Evolutionary conservation across 202 grass and related monocot species (phyloP).

Genomic region (Saccharum hybrid): DNA sequence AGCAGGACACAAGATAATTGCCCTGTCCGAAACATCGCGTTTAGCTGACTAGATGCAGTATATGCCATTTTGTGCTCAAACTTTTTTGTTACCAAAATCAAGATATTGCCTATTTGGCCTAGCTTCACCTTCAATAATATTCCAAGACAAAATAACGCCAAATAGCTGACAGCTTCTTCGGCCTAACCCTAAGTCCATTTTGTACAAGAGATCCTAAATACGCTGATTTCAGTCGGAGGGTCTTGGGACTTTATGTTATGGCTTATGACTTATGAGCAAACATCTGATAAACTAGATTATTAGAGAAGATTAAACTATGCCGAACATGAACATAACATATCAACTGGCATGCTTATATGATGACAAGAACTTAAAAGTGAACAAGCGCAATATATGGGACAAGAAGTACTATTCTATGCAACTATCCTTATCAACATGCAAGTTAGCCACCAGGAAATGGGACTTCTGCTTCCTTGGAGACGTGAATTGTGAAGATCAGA

Average conservation of each 20-base stretch:
- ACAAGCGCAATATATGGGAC: neutral
- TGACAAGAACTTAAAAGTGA: neutral
- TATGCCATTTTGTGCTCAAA: conserved; percentile 2
- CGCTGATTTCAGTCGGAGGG: neutral
- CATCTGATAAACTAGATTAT: neutral
- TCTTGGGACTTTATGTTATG: neutral
- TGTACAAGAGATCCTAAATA: neutral
- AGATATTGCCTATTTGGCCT: neutral
- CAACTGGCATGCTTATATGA: conserved; percentile 3
- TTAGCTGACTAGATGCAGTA: neutral
- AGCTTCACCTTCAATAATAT: neutral
- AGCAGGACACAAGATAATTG: neutral
- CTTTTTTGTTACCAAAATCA: conserved; percentile 18
- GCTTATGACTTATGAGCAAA: conserved; percentile 7
- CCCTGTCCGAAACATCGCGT: neutral
- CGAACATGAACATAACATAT: neutral
- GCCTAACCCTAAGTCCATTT: neutral
- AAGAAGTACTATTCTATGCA: neutral
- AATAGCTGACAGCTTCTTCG: neutral
- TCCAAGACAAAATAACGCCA: neutral
- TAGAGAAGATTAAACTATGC: neutral
- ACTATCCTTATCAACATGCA: neutral
- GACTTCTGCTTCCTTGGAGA: neutral
- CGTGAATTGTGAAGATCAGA: neutral
- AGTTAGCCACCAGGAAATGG: neutral